Evolutionary conservation across 1,139 yeast species (phyloP), one percentile per base, ranked within the genome.

Genomic region (Suhomyces wounanorum): DNA sequence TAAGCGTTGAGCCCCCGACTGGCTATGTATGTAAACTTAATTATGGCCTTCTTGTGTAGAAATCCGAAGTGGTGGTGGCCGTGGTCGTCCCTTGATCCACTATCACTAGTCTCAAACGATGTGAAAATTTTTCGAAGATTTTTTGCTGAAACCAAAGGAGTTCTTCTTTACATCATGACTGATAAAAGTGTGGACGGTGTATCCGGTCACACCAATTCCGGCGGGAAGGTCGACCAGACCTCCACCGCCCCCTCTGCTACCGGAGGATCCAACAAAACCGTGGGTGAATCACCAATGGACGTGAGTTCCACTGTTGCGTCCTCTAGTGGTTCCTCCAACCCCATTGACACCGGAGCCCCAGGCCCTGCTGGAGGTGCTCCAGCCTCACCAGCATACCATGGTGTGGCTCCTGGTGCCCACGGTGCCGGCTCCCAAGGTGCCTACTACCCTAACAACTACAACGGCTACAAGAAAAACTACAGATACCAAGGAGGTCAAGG

Each of bases 131-230:
- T 51, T 51, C 53, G 51, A 43, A 47, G 43, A 16, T 40, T 50
- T 49, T 49, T 50, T 46, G 35, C 39, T 47, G 44, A 43, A 37
- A 40, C 43, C 21, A 41, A 46, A 43, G 49, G 39, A 43, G 41
- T 49, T 43, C 42, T 44, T 44, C 48, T 47, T 47, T 43, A 50
- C 48, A 43, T 47, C 52, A 50, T 50, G 52, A 50, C 43, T 50
- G 52, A 50, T 44, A 50, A 50, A 48, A 47, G 52, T 50, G 52
- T 50, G 50, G 52, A 50, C 48, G 52, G 52, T 50, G 44, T 40
- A 43, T 39, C 52, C 52, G 52, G 49, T 43, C 52, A 50, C 47
- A 44, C 52, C 47, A 47, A 39, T 40, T 39, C 52, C 16, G 52
- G 44, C 38, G 52, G 44, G 30, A 46, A 36, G 42, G 44, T 49